Evolutionary conservation across 2,329 filamentous ascomycete genomes (phyloP), one percentile per base, ranked within the genome.

Genomic region (Diaporthe longicolla): DNA sequence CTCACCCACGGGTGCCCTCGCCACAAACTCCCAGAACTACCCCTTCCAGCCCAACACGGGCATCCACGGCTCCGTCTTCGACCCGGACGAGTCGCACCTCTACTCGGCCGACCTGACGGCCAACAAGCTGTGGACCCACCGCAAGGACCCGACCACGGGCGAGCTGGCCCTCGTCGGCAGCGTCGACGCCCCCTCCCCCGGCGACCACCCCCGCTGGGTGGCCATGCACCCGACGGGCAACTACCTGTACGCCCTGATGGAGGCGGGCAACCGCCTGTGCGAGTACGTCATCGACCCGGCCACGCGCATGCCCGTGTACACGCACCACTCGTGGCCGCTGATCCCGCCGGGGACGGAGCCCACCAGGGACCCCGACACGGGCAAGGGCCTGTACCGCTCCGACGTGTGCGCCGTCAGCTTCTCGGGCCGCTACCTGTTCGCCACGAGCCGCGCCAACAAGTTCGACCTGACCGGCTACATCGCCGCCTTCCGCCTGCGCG

Each of bases 121-220:
- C 74, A 95, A 95, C 85, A 93, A 93, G 83, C 86, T 97, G 77
- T 97, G 95, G 95, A 93, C 93, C 29, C 95, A 97, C 84, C 90
- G 90, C 81, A 95, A 95, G 82, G 89, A 74, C 71, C 86, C 89
- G 3, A 35, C 71, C 61, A 66, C 63, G 29, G 73, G 74, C 74
- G 40, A 70, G 48, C 58, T 72, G 50, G 88, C 90, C 65, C 89
- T 95, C 26, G 89, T 96, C 72, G 94, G 93, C 77, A 91, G 89
- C 79, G 87, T 95, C 45, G 89, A 93, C 76, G 94, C 94, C 37
- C 94, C 94, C 0, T 87, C 88, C 59, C 84, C 89, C 3, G 88
- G 88, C 75, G 95, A 97, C 82, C 95, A 97, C 82, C 95, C 95
- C 21, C 90, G 95, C 79, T 97, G 95, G 95, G 93, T 97, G 19